Base-by-base conservation (phyloP, 371 early-diverging fungal genomes). In the Blakeslea trispora region DNA sequence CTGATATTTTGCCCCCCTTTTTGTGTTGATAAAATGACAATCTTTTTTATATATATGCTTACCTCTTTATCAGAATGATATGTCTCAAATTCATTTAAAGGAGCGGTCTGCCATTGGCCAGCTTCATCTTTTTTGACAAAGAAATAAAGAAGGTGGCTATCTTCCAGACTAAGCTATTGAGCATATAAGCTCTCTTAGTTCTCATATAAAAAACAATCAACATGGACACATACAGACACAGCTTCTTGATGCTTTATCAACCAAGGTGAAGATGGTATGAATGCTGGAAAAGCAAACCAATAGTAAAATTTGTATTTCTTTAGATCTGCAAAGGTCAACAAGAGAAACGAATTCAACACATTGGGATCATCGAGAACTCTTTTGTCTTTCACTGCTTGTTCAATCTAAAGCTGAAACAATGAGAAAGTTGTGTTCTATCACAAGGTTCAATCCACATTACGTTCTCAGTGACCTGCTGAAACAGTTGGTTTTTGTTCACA, bases 231-330 rank as follows among this genome's bases (percentile, higher is more conserved):
- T 37, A 37, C 37, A 37, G 3, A 11, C 13, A 37, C 11, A 10
- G 37, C 3, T 24, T 49, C 32, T 34, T 42, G 53, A 19, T 45
- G 18, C 14, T 17, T 19, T 11, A 28, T 24, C 10, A 21, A 19
- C 77, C 77, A 77, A 35, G 69, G 70, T 2, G 48, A 42, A 19
- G 57, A 44, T 8, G 85, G 79, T 58, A 79, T 67, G 8, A 92
- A 52, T 0, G 93, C 94, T 3, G 97, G 97, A 63, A 92, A 95
- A 10, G 84, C 92, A 62, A 94, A 91, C 95, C 94, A 94, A 70
- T 94, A 95, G 71, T 87, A 89, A 69, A 91, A 97, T 65, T 85
- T 88, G 82, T 92, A 93, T 66, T 89, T 89, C 65, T 97, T 97
- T 55, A 97, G 68, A 72, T 97, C 96, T 0, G 95, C 93, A 81